phyloP scores from a whole-genome alignment of 1,139 yeast species.

The Blastobotrys serpentis region DNA sequence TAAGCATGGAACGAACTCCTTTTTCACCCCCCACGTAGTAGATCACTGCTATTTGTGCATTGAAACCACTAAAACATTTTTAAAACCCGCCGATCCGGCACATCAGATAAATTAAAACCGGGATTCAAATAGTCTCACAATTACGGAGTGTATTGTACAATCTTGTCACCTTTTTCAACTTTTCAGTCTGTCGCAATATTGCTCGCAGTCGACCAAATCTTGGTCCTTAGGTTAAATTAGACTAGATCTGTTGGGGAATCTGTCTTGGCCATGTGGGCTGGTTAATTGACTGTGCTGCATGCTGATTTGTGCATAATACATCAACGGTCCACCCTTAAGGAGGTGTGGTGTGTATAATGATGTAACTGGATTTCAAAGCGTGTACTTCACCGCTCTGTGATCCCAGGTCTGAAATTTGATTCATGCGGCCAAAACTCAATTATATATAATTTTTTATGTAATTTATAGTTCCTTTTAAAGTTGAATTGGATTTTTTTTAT shows the following conservation, averaged over 20 bases:
- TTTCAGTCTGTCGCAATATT: too few species aligned
- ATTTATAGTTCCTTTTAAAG: neutral
- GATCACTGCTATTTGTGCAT: neutral
- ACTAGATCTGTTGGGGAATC: too few species aligned
- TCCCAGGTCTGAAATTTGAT: neutral
- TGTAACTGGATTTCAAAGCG: neutral
- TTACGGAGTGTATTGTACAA: too few species aligned
- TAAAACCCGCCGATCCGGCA: slow-evolving; percentile 2
- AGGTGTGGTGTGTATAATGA: neutral
- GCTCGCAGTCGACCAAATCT: too few species aligned
- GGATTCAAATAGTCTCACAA: too few species aligned
- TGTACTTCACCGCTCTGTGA: neutral
- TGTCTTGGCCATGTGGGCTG: neutral
- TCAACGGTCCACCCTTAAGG: slow-evolving; percentile 2
- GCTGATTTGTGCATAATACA: neutral
- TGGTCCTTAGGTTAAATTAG: too few species aligned
- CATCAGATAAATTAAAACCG: neutral
- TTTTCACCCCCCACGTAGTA: neutral
- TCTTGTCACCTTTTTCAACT: too few species aligned
- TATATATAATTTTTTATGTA: neutral
- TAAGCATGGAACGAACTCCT: neutral
- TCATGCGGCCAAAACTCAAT: neutral
- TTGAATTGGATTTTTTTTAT: too few species aligned
- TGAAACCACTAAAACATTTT: neutral
- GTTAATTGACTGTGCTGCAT: neutral